phyloP scores from a whole-genome alignment of 2,329 filamentous ascomycete species.

The Colletotrichum magnum region DNA sequence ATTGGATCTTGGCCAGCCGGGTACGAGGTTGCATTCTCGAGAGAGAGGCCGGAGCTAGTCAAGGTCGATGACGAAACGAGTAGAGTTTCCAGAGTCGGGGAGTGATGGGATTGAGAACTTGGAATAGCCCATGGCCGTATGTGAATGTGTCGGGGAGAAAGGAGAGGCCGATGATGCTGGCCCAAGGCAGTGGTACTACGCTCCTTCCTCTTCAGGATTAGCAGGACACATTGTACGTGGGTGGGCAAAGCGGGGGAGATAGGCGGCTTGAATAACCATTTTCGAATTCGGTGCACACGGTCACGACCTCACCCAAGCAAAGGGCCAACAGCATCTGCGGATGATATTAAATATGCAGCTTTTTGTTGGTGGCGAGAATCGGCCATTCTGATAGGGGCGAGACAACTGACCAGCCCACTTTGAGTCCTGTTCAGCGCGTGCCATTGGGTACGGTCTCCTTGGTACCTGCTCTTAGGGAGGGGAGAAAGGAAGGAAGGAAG shows the following conservation, averaged over 20 bases:
- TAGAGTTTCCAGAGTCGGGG: background rate
- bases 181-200: conserved; percentile 16
- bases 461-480: background rate
- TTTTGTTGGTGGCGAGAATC: background rate
- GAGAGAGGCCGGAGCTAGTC: background rate
- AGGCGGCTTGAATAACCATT: conserved; percentile 10
- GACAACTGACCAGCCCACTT: background rate
- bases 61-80: conserved; percentile 13
- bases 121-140: background rate
- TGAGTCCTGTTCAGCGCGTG: background rate
- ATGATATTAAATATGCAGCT: background rate
- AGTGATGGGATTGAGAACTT: background rate
- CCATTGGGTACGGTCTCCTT: background rate
- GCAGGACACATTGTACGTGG: background rate
- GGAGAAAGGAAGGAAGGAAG: no score
- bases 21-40: background rate
- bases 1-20: conserved; percentile 1
- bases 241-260: conserved; percentile 34
- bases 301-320: no score
- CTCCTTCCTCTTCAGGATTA: conserved; percentile 29
- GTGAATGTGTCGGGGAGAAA: no score
- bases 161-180: conserved; percentile 4
- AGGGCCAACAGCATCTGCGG: background rate
- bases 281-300: background rate
- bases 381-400: background rate